Base-by-base conservation (phyloP, 2,329 filamentous ascomycete genomes). In the Ramichloridium luteum region DNA sequence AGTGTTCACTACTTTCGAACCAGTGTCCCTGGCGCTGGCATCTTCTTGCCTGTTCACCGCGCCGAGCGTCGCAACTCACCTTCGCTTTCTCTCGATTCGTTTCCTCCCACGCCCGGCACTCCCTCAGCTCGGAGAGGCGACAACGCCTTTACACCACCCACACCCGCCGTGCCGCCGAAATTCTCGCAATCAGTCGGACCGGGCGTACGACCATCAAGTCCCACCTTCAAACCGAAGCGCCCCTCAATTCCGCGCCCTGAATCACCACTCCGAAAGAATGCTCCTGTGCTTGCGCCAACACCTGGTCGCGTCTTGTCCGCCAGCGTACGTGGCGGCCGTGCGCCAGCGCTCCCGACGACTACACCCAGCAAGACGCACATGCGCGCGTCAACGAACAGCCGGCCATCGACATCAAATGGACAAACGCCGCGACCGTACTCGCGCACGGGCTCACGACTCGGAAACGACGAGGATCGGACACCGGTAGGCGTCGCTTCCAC, bases 151-250 rank as follows among this genome's bases (percentile, higher is more conserved):
- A 74, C 77, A 13, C 70, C 80, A 16, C 72, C 77, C 2, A 48
- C 39, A 15, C 41, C 45, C 13, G 41, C 36, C n/a, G 11, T 42
- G 23, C 25, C 42, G n/a, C 70, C 79, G 34, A 86, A 86, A 51
- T 90, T 94, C 60, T 90, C 84, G 53, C 82, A 92, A 57, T 92
- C 86, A 0, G 65, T 93, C 27, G 85, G 85, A 1, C 80, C 81
- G 5, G 72, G 74, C 25, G 59, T 55, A 15, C 71, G 79, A 50
- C 74, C 77, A 16, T 55, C 75, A 14, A 88, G 80, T 49, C 82
- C 85, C 3, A 64, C 72, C 28, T 72, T 77, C 46, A 86, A 81
- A 54, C 62, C 70, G 4, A 75, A 72, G 45, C 74, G 85, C 36
- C 75, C 77, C 6, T 93, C 86, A 2, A 64, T 93, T n/a, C 74